Evolutionary conservation across 805 yeast genomes (phyloP).

Genomic region (Schizosaccharomyces osmophilus): DNA sequence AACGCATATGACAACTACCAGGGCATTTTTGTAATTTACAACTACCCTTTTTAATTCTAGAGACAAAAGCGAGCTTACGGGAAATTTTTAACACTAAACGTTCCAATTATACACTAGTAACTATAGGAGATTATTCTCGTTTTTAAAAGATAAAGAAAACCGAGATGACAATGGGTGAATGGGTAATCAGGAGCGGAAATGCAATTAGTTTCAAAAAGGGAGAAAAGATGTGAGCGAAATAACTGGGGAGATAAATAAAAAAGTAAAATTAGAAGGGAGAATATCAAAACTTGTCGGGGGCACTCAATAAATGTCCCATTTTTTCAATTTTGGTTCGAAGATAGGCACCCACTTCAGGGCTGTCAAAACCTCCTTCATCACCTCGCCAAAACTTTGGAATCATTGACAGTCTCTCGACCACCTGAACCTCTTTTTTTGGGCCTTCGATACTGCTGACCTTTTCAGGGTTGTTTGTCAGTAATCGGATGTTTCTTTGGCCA

Average conservation of each 20-base stretch:
- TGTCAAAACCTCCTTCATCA: slow-evolving; percentile 37
- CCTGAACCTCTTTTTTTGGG: slow-evolving; percentile 43
- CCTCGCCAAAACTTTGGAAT: slow-evolving; percentile 78
- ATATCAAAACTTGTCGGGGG: not conserved
- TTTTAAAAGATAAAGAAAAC: too few relatives aligned
- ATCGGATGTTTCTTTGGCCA: slow-evolving; percentile 42
- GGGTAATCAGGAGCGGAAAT: too few relatives aligned
- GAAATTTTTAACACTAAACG: too few relatives aligned
- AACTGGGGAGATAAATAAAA: not conserved
- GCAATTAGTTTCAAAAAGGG: too few relatives aligned
- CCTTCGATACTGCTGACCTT: slow-evolving; percentile 90
- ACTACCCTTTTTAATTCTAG: too few relatives aligned
- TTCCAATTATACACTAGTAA: too few relatives aligned
- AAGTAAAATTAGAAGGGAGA: not conserved
- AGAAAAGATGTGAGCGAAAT: not conserved
- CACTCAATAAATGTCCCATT: slow-evolving; percentile 69
- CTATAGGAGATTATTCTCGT: too few relatives aligned
- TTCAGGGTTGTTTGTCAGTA: slow-evolving; percentile 88
- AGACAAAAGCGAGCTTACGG: too few relatives aligned
- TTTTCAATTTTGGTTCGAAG: slow-evolving; percentile 75
- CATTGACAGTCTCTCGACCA: slow-evolving; percentile 85
- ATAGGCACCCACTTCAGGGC: slow-evolving; percentile 78
- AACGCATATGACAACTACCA: too few relatives aligned
- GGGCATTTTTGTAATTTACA: too few relatives aligned
- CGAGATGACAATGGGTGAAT: too few relatives aligned